These are phyloP conservation scores for Talaromyces ruber DNA, from an alignment of 495 filamentous ascomycete species.

Conservation along the genomic window DNA sequence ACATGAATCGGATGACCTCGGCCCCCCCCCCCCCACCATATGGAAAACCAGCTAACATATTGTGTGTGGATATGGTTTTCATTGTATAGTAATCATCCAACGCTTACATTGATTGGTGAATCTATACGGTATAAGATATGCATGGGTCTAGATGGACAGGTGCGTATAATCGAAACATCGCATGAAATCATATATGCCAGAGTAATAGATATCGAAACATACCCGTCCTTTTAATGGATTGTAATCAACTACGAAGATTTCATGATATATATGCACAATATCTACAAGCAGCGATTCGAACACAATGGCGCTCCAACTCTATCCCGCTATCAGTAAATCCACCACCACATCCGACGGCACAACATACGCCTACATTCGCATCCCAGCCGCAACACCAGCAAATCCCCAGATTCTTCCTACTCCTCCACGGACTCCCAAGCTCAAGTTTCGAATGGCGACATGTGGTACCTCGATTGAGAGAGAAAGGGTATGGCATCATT, in stretches of 20 bases:
- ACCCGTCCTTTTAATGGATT: background rate
- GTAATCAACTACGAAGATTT: background rate
- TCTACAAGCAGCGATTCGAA: background rate
- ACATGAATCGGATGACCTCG: background rate
- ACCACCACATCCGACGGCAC: conserved; percentile 15
- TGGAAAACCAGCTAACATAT: background rate
- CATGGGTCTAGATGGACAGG: background rate
- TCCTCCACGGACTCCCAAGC: conserved; percentile 37
- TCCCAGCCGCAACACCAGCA: conserved; percentile 12
- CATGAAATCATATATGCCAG: no score
- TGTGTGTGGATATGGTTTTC: background rate
- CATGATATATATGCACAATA: background rate
- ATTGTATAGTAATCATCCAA: background rate
- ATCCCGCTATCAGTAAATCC: conserved; percentile 4
- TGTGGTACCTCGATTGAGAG: conserved; percentile 24
- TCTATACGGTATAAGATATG: background rate
- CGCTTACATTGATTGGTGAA: background rate
- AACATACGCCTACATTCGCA: conserved; percentile 23
- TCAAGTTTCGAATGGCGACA: conserved; percentile 36
- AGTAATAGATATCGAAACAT: background rate
- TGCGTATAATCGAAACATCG: background rate
- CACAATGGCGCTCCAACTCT: conserved; percentile 3
- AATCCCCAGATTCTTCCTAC: conserved; percentile 27
- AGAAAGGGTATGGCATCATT: conserved; percentile 33
- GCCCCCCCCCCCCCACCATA: no score